Evolutionary conservation across 176 grass and related monocot genomes (phyloP).

Genomic region (Ensete glaucum): DNA sequence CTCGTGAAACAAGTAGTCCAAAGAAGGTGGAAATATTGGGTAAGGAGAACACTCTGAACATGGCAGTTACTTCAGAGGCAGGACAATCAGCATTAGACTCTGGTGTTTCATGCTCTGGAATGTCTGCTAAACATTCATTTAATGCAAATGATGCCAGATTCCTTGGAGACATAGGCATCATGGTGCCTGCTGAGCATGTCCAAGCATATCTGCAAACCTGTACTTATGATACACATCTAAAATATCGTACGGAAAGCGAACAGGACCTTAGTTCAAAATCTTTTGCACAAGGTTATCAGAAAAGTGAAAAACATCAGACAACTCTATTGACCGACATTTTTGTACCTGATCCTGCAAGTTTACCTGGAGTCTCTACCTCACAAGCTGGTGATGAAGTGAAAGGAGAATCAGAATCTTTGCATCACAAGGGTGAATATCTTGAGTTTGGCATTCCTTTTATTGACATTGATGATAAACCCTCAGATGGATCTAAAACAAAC

Average conservation of each 20-base stretch:
- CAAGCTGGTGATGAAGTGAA: not conserved
- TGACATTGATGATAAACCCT: not conserved
- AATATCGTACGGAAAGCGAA: not conserved
- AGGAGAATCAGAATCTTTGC: not conserved
- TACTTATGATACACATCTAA: not conserved
- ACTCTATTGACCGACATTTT: not conserved
- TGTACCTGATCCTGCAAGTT: not conserved
- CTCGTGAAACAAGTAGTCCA: not conserved
- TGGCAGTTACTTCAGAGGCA: not conserved
- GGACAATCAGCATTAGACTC: not conserved
- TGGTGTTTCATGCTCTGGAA: not conserved
- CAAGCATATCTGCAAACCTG: not conserved
- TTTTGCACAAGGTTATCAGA: not conserved
- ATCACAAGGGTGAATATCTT: not conserved
- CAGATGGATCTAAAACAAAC: not conserved
- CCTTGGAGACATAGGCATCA: not conserved
- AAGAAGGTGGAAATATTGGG: not conserved
- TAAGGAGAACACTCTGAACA: not conserved
- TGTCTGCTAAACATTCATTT: not conserved
- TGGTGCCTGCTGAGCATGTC: too few relatives aligned
- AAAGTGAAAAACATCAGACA: not conserved
- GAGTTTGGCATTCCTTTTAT: not conserved
- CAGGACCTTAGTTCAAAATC: not conserved
- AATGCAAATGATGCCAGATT: not conserved
- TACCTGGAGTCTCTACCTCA: not conserved